Evolutionary conservation across 2,329 filamentous ascomycete species (phyloP).

Genomic region (Fusarium albosuccineum): DNA sequence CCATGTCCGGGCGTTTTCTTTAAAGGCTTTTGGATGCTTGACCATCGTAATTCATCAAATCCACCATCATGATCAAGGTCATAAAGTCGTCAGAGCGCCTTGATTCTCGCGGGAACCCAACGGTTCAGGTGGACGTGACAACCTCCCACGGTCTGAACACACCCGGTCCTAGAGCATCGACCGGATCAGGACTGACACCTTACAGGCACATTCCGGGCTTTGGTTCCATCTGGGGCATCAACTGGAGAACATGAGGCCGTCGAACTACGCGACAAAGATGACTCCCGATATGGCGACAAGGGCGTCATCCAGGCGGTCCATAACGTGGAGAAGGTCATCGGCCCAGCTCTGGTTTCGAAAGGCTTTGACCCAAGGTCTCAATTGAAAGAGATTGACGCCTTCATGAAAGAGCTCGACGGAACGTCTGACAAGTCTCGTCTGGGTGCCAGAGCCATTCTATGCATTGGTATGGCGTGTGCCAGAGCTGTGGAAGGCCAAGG

Average conservation of each 20-base stretch:
- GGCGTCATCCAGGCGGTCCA: not conserved
- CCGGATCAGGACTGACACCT: not conserved
- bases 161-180: not conserved
- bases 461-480: constrained; percentile 2
- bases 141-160: not conserved
- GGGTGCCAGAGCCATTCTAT: not conserved
- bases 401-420: not conserved
- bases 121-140: not conserved
- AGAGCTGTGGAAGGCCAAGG: no score
- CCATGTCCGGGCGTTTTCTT: not conserved
- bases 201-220: not conserved
- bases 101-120: constrained; percentile 1
- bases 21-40: not conserved
- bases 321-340: constrained; percentile 1
- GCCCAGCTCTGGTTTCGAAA: constrained; percentile 1
- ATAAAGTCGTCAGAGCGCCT: not conserved
- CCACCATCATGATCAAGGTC: not conserved
- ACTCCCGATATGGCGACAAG: not conserved
- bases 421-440: constrained; percentile 2
- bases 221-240: not conserved
- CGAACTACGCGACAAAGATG: not conserved
- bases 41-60: not conserved
- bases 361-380: not conserved
- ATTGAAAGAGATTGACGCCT: not conserved
- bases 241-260: not conserved